Evolutionary conservation across 2,329 filamentous ascomycete genomes (phyloP), one percentile per base, ranked within the genome.

Genomic region (Fonsecaea monophora): DNA sequence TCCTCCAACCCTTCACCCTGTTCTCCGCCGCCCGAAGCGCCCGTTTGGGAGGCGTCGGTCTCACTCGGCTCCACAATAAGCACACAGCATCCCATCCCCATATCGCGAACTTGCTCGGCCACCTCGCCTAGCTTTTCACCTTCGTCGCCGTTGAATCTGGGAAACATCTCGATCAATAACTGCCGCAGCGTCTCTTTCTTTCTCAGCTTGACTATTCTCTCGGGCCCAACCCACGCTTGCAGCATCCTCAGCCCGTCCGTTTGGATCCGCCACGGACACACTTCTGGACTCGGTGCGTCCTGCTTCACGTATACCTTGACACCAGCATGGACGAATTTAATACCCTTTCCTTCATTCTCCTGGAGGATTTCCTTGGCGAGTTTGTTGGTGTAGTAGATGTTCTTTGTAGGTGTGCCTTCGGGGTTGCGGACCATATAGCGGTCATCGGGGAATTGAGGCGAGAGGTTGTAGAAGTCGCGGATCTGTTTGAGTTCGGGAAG

Each of bases 241-340:
- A 97, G 84, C 71, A 99, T 93, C 9, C 91, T 89, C 81, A 99
- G 88, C 30, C 95, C 95, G 79, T 99, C 95, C 12, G 90, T 91
- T 83, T 99, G 95, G 73, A 99, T 95, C 55, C 95, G 89, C 95
- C 95, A 99, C 66, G 90, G 87, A 82, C 94, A 97, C 38, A 95
- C 90, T 62, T 94, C 90, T 40, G 90, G 89, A 4, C 89, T 91
- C 67, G 96, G 94, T 0, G 92, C 90, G 75, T 97, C 93, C 78
- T 98, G 94, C 83, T 96, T 97, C 84, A 98, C 95, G 78, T 96
- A 99, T 92, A 98, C 98, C 82, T 96, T 96, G 38, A 99, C 94
- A 70, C 95, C 95, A 59, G 91, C 94, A 79, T 99, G 95, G 58
- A 99, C 91, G 76, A 99, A 97, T 78, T 95, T 96, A 79, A 98